Evolutionary conservation across 164 flowering plant species (phyloP).

Genomic region (Umbellularia californica): DNA sequence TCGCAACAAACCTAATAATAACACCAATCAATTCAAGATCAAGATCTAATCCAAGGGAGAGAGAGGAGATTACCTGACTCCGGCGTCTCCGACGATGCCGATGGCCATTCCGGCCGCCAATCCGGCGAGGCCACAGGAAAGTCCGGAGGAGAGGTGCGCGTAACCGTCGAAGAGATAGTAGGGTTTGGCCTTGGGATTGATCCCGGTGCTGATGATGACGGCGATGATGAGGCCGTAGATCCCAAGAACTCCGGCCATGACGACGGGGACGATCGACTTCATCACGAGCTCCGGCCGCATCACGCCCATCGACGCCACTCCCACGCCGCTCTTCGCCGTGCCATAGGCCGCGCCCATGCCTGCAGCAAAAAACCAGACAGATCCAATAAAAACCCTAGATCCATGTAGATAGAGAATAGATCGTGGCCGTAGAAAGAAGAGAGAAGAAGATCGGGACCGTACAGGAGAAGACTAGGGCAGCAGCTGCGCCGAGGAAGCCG

Average conservation of each 20-base stretch:
- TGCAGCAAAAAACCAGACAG: conserved; percentile 10
- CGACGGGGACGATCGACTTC: conserved; percentile 90
- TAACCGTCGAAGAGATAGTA: conserved; percentile 82
- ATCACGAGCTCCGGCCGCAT: conserved; percentile 91
- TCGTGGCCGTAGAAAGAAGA: not conserved
- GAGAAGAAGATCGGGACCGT: not conserved
- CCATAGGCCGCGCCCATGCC: conserved; percentile 98
- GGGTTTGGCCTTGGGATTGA: conserved; percentile 80
- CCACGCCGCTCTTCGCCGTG: conserved; percentile 88
- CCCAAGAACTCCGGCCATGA: conserved; percentile 92
- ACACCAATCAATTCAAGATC: too few relatives aligned
- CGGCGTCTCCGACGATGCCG: conserved; percentile 86
- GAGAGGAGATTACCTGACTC: conserved; percentile 50
- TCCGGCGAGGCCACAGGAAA: conserved; percentile 88
- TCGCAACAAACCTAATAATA: too few relatives aligned
- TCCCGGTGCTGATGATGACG: conserved; percentile 85
- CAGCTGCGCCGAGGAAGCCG: conserved; percentile 72
- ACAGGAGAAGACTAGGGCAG: conserved; percentile 70
- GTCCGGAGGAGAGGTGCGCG: conserved; percentile 80
- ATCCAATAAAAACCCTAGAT: not conserved
- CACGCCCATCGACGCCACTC: conserved; percentile 90
- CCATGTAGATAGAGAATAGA: not conserved
- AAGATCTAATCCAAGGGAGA: not conserved
- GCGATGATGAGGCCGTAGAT: conserved; percentile 82
- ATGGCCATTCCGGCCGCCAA: conserved; percentile 95